phyloP scores from a whole-genome alignment of 2,329 filamentous ascomycete genomes.

The Penicillium brevicompactum region DNA sequence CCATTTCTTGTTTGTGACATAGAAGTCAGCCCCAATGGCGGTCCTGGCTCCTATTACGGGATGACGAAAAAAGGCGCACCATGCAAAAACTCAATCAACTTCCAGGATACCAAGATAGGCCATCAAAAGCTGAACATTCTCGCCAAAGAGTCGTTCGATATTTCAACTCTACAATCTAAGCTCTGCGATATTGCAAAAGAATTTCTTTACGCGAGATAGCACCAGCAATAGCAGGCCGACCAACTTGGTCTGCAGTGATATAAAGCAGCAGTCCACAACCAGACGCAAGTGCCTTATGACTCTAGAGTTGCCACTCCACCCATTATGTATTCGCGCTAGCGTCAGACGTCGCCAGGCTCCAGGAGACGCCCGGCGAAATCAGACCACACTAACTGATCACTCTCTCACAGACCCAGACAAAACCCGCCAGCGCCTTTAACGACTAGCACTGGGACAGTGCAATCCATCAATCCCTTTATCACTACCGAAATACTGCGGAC shows the following conservation, averaged over 20 bases:
- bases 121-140: not conserved
- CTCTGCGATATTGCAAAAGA: not conserved
- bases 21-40: not conserved
- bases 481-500: no score
- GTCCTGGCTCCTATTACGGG: not conserved
- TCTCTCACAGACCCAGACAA: no score
- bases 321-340: no score
- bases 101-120: not conserved
- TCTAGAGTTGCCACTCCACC: no score
- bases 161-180: not conserved
- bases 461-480: no score
- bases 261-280: not conserved
- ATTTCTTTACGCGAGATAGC: slow-evolving; percentile 1
- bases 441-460: no score
- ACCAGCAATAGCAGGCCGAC: not conserved
- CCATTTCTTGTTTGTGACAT: not conserved
- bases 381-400: no score
- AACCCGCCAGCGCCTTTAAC: no score
- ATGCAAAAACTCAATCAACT: not conserved
- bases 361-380: no score
- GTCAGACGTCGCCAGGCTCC: no score
- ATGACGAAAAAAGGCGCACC: not conserved
- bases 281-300: no score
- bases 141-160: not conserved
- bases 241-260: not conserved